Conservation (phyloP, 2,329 filamentous ascomycete genomes). For the Ophiostoma ulmi region DNA sequence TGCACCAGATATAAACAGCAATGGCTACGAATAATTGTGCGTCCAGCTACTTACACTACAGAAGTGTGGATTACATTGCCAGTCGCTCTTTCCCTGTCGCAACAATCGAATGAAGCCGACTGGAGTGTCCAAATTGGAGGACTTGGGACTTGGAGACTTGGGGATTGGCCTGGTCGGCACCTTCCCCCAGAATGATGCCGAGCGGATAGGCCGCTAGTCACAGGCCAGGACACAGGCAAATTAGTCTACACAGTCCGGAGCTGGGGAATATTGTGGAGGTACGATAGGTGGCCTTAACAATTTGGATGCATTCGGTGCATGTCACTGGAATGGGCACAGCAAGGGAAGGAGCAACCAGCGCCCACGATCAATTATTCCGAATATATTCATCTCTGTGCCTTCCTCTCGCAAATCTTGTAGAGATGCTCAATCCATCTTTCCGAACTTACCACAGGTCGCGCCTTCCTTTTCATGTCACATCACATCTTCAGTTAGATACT, state of each 20-base stretch:
- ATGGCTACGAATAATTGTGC: background rate
- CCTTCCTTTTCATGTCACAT: background rate
- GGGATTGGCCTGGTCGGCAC: background rate
- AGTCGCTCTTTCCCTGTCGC: background rate
- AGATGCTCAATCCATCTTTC: background rate
- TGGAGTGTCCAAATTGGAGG: background rate
- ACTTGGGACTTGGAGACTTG: background rate
- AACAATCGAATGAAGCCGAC: background rate
- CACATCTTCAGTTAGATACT: background rate
- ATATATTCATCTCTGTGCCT: background rate
- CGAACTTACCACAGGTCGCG: background rate
- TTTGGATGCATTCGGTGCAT: background rate
- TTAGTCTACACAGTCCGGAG: background rate
- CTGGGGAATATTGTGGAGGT: background rate
- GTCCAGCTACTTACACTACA: background rate
- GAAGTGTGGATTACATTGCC: background rate
- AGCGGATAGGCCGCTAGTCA: conserved; percentile 4
- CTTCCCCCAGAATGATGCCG: conserved; percentile 2
- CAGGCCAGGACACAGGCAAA: background rate
- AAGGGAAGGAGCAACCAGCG: background rate
- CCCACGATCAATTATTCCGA: background rate
- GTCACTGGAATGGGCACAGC: background rate
- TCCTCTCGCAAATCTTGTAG: background rate
- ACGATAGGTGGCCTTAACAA: background rate
- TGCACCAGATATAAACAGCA: background rate